Evolutionary conservation across 2,329 filamentous ascomycete genomes (phyloP).

Genomic region (Fusarium bactridioides): DNA sequence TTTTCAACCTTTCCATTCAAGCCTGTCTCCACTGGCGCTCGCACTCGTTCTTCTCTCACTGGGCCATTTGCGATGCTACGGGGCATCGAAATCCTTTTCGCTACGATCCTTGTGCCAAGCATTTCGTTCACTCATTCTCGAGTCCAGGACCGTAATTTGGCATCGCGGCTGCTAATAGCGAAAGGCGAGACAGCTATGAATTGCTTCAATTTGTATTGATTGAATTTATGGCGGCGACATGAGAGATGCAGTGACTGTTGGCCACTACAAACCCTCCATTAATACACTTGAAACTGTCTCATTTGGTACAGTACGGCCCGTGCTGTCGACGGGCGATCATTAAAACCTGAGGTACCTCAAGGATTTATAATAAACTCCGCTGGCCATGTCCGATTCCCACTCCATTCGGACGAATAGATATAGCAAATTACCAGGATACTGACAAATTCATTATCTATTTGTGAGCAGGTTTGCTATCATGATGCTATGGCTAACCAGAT

Average conservation of each 20-base stretch:
- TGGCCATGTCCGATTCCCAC: slow-evolving; percentile 18
- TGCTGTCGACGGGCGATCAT: slow-evolving; percentile 15
- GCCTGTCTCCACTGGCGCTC: slow-evolving; percentile 2
- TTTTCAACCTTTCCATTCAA: slow-evolving; percentile 22
- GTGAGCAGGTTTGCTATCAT: slow-evolving; percentile 1
- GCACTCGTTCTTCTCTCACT: slow-evolving; percentile 14
- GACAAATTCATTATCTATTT: slow-evolving; percentile 2
- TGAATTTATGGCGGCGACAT: neutral
- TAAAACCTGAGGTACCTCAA: neutral
- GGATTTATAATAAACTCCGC: slow-evolving; percentile 29
- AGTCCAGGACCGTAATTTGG: neutral
- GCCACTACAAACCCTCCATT: neutral
- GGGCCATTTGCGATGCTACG: slow-evolving; percentile 3
- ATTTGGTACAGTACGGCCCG: slow-evolving; percentile 15
- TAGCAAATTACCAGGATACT: neutral
- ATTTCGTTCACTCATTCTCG: neutral
- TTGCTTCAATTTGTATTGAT: neutral
- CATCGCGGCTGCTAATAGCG: neutral
- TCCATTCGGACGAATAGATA: neutral
- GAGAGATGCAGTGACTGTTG: neutral
- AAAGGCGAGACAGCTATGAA: neutral
- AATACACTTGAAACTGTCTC: slow-evolving; percentile 29
- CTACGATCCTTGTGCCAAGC: neutral
- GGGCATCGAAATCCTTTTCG: slow-evolving; percentile 16
- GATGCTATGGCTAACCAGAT: neutral